Evolutionary conservation across 192 early-diverging fungal species (phyloP), one percentile per base, ranked within the genome.

Genomic region (Obelidium mucronatum): DNA sequence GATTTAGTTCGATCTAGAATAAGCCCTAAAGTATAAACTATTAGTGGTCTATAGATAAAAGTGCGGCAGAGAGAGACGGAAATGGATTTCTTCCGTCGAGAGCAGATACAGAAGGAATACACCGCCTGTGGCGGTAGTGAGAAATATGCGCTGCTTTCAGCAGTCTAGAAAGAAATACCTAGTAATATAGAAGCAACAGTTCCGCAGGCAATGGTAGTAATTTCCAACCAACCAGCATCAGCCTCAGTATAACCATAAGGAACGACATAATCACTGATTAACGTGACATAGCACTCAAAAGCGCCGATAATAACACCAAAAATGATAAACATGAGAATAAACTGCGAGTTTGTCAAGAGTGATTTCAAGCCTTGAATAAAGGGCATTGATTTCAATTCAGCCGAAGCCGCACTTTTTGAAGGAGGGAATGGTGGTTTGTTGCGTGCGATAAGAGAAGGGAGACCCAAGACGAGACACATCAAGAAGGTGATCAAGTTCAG

Each of bases 1-100:
- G 74, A 74, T 73, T 90, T 89, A 26, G 83, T 90, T 31, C 80
- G 77, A 67, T 91, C 90, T 62, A 91, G 84, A 40, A 88, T 71
- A 22, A n/a, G n/a, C n/a, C n/a, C n/a, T n/a, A n/a, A n/a, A n/a
- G n/a, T n/a, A n/a, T n/a, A n/a, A n/a, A n/a, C n/a, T n/a, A n/a
- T n/a, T n/a, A n/a, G n/a, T n/a, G n/a, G n/a, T n/a, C n/a, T n/a
- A n/a, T n/a, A n/a, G n/a, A n/a, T n/a, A n/a, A n/a, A n/a, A n/a
- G n/a, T n/a, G n/a, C n/a, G n/a, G n/a, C n/a, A n/a, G n/a, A n/a
- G n/a, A n/a, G n/a, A n/a, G n/a, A n/a, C n/a, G n/a, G n/a, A n/a
- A n/a, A n/a, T n/a, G n/a, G n/a, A n/a, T n/a, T n/a, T n/a, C n/a
- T n/a, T n/a, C n/a, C n/a, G n/a, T n/a, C n/a, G n/a, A n/a, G n/a